Conservation (phyloP, 768 basidiomycete species). For the Chiua virens region DNA sequence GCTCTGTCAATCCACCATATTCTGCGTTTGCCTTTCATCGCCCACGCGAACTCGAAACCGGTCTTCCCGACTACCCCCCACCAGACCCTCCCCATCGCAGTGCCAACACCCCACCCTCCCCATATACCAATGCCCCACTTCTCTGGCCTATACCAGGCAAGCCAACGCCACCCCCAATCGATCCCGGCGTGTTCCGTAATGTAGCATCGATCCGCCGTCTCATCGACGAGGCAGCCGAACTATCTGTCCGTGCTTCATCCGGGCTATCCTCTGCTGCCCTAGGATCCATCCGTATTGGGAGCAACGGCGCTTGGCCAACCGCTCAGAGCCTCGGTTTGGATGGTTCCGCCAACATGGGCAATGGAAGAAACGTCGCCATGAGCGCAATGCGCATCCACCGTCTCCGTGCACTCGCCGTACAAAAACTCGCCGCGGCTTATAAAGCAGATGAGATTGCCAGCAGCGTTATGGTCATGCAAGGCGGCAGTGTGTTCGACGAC, state of each 20-base stretch:
- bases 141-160: slow-evolving; percentile 61
- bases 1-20: slow-evolving; percentile 11
- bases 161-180: slow-evolving; percentile 81
- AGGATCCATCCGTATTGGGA: slow-evolving; percentile 55
- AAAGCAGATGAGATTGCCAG: slow-evolving; percentile 88
- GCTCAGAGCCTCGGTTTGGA: slow-evolving; percentile 67
- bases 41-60: slow-evolving; percentile 42
- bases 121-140: slow-evolving; percentile 38
- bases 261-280: slow-evolving; percentile 77
- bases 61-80: slow-evolving; percentile 44
- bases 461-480: slow-evolving; percentile 95
- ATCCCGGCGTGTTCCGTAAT: slow-evolving; percentile 82
- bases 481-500: slow-evolving; percentile 89
- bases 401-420: slow-evolving; percentile 77
- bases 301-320: slow-evolving; percentile 55
- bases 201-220: slow-evolving; percentile 74
- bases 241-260: slow-evolving; percentile 85
- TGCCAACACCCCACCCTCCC: slow-evolving; percentile 37
- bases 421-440: slow-evolving; percentile 85
- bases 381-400: slow-evolving; percentile 82
- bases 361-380: slow-evolving; percentile 79
- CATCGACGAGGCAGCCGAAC: slow-evolving; percentile 87
- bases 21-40: slow-evolving; percentile 22
- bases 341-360: slow-evolving; percentile 49
- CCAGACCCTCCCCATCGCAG: slow-evolving; percentile 44